phyloP scores from a whole-genome alignment of 2,329 filamentous ascomycete genomes.

The Clarireedia monteithiana region DNA sequence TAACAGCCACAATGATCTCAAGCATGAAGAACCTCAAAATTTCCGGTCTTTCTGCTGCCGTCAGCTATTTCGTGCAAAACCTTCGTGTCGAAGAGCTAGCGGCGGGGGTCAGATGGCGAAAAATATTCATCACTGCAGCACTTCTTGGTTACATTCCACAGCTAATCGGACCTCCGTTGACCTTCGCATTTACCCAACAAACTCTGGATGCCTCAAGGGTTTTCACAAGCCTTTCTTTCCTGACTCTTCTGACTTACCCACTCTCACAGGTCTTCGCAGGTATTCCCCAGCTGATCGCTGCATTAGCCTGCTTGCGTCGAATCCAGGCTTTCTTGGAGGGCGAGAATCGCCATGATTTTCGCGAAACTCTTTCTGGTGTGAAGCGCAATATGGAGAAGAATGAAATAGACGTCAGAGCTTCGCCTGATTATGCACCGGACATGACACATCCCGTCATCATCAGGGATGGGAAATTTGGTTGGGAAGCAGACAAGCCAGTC shows the following conservation, averaged over 20 bases:
- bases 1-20: conserved; percentile 26
- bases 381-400: conserved; percentile 4
- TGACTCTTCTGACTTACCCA: conserved; percentile 18
- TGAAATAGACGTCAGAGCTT: background rate
- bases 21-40: conserved; percentile 36
- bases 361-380: conserved; percentile 7
- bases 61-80: conserved; percentile 28
- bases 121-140: conserved; percentile 9
- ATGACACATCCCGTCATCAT: conserved; percentile 10
- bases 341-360: conserved; percentile 17
- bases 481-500: conserved; percentile 20
- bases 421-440: background rate
- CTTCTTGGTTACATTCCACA: conserved; percentile 14
- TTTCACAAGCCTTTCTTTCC: conserved; percentile 17
- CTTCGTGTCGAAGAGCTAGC: conserved; percentile 31
- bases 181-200: conserved; percentile 14
- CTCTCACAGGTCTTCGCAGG: conserved; percentile 16
- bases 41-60: conserved; percentile 28
- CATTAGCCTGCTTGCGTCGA: conserved; percentile 6
- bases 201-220: conserved; percentile 13
- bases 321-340: conserved; percentile 11
- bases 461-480: conserved; percentile 23
- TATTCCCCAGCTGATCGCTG: conserved; percentile 14
- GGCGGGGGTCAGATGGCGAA: conserved; percentile 24
- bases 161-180: conserved; percentile 11